Evolutionary conservation across 495 filamentous ascomycete species (phyloP).

Genomic region (Mycothermus thermophilus): DNA sequence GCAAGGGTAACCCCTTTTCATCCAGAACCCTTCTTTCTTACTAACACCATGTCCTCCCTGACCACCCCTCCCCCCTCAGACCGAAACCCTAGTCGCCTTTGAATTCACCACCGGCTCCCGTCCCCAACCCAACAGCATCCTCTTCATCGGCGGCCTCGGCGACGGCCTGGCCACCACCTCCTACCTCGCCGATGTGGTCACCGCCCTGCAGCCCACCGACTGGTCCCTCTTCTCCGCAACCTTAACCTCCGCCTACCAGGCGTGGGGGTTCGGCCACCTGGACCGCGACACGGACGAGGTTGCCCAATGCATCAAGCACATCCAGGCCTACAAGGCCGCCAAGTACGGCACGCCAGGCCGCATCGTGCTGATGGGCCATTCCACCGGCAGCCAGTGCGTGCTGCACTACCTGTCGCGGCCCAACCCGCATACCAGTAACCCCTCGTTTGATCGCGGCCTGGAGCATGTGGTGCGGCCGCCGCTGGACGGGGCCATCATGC

Average conservation of each 20-base stretch:
- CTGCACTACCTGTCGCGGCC: slow-evolving; percentile 47
- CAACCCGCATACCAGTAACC: slow-evolving; percentile 10
- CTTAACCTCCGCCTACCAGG: slow-evolving; percentile 47
- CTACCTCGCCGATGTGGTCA: slow-evolving; percentile 43
- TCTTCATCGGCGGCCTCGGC: slow-evolving; percentile 61
- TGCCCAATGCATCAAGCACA: slow-evolving; percentile 45
- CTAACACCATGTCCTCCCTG: no score
- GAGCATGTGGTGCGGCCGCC: slow-evolving; percentile 21
- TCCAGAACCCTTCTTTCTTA: background rate
- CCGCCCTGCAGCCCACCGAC: slow-evolving; percentile 33
- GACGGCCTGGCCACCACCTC: slow-evolving; percentile 54
- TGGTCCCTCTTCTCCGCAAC: slow-evolving; percentile 51
- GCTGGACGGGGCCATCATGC: slow-evolving; percentile 59
- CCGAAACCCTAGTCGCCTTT: slow-evolving; percentile 33
- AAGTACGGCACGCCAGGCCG: slow-evolving; percentile 29
- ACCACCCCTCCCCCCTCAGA: slow-evolving; percentile 22
- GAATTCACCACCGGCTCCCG: slow-evolving; percentile 19
- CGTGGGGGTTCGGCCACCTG: slow-evolving; percentile 54
- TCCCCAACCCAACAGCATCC: slow-evolving; percentile 40
- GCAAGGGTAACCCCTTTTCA: no score
- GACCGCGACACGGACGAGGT: slow-evolving; percentile 54
- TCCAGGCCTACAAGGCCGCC: slow-evolving; percentile 27
- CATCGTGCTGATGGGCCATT: slow-evolving; percentile 64
- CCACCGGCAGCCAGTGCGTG: slow-evolving; percentile 59
- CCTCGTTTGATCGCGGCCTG: slow-evolving; percentile 7